Base-by-base conservation (phyloP, 805 yeast species). In the Blastobotrys attinorum region DNA sequence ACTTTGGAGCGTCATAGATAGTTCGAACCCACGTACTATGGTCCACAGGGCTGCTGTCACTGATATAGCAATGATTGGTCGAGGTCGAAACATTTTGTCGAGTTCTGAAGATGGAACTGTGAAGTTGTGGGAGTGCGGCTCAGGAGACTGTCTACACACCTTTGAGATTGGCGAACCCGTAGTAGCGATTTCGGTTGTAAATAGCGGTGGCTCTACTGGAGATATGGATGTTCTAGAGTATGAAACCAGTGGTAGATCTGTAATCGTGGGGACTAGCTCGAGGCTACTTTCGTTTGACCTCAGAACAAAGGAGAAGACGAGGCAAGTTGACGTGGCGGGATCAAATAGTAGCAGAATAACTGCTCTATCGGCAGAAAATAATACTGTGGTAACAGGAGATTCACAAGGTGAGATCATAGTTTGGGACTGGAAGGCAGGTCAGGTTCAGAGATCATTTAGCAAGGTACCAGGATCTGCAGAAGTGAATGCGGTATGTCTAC, bases 71-170 rank as follows among this genome's bases (percentile, higher is more conserved):
- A 52, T 81, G 48, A 62, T 83, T 16, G 88, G 78, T 0, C 63
- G 74, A 15, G 94, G 95, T 1, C 63, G 90, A 33, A 83, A 83
- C 55, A 65, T 85, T 46, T 48, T 81, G 16, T 71, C 81, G 4
- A 64, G 78, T 8, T 70, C 77, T 4, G 41, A 49, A 3, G 84
- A 57, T 40, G 85, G 85, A 0, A 55, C 73, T 0, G 65, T 81
- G 1, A 67, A 63, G 35, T 55, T 85, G 31, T 83, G 88, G 89
- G 90, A 83, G 52, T 75, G 86, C 57, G 80, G 83, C 0, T 54
- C 71, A 1, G 86, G 81, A 1, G 42, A 54, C 16, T 53, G 61
- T 6, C 55, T 81, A 3, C 62, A 70, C 52, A 60, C 65, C 31
- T 67, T 76, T 41, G 48, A 53, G 5, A 64, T 16, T n/a, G 37